Base-by-base conservation (phyloP, 495 filamentous ascomycete species). In the Penicillium salamii region DNA sequence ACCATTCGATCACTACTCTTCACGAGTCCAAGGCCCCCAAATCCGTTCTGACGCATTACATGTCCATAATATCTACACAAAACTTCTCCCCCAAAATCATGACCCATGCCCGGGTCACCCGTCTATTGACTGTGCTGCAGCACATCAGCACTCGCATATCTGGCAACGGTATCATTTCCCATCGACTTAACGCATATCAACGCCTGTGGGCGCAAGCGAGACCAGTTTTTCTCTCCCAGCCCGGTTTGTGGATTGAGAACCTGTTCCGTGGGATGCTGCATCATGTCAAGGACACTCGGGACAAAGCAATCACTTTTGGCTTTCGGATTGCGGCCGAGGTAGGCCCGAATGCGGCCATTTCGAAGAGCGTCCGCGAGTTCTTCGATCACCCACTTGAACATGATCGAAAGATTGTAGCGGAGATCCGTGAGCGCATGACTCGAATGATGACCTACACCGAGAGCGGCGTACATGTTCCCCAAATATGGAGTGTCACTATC, bases 401-500 rank as follows among this genome's bases (percentile, higher is more conserved):
- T 18, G 78, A 76, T 12, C 74, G 76, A 32, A 88, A 83, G 38
- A 72, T 83, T 20, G 72, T 81, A 15, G 77, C 86, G 2, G 82
- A 81, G 58, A 78, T 91, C 41, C 76, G 77, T 7, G 72, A 83
- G 33, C 79, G 81, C n/a, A 77, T 97, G 52, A 76, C 70, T 37
- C 67, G 78, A n/a, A 87, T 96, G 80, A 67, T 87, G 32, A 73
- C 77, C 19, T 77, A 82, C 33, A 79, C 83, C 35, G 77, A 84
- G n/a, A 81, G 80, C 8, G 74, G 75, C 18, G 61, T 75, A 0
- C 77, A 82, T 49, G 89, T 93, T n/a, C 90, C 93, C 5, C 84
- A 89, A 45, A 87, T 97, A 24, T 98, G 92, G 92, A 88, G 84
- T 40, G 77, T 88, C 17, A 75, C 93, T 4, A 75, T 92, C 7